phyloP scores from a whole-genome alignment of 805 yeast genomes.

The Barnettozyma salicaria region DNA sequence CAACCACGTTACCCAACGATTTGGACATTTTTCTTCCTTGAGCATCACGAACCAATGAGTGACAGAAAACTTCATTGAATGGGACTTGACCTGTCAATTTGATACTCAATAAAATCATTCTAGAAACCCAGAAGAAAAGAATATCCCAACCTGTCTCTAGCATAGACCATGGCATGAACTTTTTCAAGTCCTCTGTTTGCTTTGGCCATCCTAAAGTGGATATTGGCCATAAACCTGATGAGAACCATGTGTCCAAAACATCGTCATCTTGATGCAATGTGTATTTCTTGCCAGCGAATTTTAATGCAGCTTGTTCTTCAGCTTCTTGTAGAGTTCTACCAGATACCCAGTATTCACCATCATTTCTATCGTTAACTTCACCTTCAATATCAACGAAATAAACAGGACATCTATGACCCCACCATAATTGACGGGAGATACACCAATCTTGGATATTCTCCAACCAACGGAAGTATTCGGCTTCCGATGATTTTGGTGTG shows the following conservation, averaged over 20 bases:
- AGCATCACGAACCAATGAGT: conserved; percentile 96
- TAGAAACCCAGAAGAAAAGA: conserved; percentile 96
- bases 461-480: conserved; percentile 93
- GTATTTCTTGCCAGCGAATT: conserved; percentile 64
- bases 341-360: conserved; percentile 82
- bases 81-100: conserved; percentile 90
- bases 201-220: conserved; percentile 96
- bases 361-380: conserved; percentile 45
- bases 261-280: conserved; percentile 94
- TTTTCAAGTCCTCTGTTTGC: conserved; percentile 62
- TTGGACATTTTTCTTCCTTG: conserved; percentile 99
- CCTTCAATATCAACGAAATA: conserved; percentile 83
- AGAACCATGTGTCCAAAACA: conserved; percentile 98
- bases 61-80: conserved; percentile 95
- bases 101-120: conserved; percentile 90
- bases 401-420: conserved; percentile 98
- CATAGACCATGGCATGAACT: conserved; percentile 86
- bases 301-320: conserved; percentile 64
- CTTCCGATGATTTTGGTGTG: conserved; percentile 83
- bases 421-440: conserved; percentile 89
- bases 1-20: conserved; percentile 93
- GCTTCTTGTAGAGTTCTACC: conserved; percentile 86
- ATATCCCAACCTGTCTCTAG: conserved; percentile 99
- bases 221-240: conserved; percentile 97
- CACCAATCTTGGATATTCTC: conserved; percentile 98